Evolutionary conservation across 768 basidiomycete species (phyloP), one percentile per base, ranked within the genome.

Genomic region (Lactarius tabidus): DNA sequence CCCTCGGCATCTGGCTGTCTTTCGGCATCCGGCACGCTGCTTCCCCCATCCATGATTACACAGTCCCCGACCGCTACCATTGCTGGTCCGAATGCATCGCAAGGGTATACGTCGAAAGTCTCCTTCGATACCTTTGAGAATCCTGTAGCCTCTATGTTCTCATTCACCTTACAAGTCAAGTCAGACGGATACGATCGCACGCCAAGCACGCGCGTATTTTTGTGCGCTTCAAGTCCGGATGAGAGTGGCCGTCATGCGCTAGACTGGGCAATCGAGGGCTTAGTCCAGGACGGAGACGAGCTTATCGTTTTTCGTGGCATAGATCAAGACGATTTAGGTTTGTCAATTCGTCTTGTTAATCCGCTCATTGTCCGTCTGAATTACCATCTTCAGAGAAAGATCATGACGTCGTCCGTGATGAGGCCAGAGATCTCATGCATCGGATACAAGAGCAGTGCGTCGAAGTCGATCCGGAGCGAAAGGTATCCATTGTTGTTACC

Each of bases 61-160:
- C 59, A 61, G 12, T 67, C 66, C 10, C 63, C 66, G 26, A 62
- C 55, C 14, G 72, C 66, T 38, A 69, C 70, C 33, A 61, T 74
- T 18, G 65, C 71, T 23, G 66, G 73, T n/a, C 69, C 72, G 12
- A 72, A 75, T 69, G 60, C 65, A 43, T 2, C 36, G 36, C 36
- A 36, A 36, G 71, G 75, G 10, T 74, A 75, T 69, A 87, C 84
- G 10, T 82, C 85, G 10, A 89, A 89, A 70, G 92, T 93, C 28
- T 90, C 90, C 2, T 93, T 93, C 72, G 92, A 93, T 74, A 93
- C 91, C 0, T 91, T 94, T 62, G 90, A 92, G 77, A 91, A 92
- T 74, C 81, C 87, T 14, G 84, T 80, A 29, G 88, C 89, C 8
- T 83, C 84, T 72, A 91, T 94, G 89, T 93, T 94, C 77, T 88